Evolutionary conservation across 768 basidiomycete species (phyloP), one percentile per base, ranked within the genome.

Genomic region (Paxillus ammoniavirescens): DNA sequence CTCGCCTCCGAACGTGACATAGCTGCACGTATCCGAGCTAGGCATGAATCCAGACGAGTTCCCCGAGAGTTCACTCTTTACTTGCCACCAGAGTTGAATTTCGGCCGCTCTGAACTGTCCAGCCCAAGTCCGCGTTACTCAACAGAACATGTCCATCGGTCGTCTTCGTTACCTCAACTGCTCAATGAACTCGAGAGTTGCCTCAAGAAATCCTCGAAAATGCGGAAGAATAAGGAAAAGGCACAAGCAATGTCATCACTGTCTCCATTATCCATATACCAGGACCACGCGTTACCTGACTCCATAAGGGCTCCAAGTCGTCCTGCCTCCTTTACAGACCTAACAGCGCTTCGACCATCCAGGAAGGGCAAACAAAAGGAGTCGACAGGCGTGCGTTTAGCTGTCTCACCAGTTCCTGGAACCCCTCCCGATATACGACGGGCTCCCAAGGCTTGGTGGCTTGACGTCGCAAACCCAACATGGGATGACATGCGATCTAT

Each of bases 401-500:
- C 23, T 46, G 35, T 26, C 45, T 55, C 42, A 41, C 21, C n/a
- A 45, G 42, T 35, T 18, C 31, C 35, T 14, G 18, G 31, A 36
- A 38, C 30, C n/a, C 33, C 50, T 14, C 18, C 47, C 45, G 26
- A 57, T n/a, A 49, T 37, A 51, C 52, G 53, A 18, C 55, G 47
- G 51, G 55, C 49, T 60, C 77, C 74, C 23, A 80, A 80, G 56
- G 85, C 87, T 5, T 97, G 94, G 94, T 98, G 92, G 81, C 70
- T 98, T 41, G 93, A 98, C 63, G 84, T 96, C 1, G 78, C 91
- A 28, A 91, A 86, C 57, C 93, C 94, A 2, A 86, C 84, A 0
- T 91, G 91, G 81, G 87, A 89, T 45, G 93, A 96, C 67, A 83
- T 96, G 78, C 80, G 88, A 54, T 82, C 86, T 6, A 78, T 98